Evolutionary conservation across 768 basidiomycete genomes (phyloP).

Genomic region (Dendrothele bispora): DNA sequence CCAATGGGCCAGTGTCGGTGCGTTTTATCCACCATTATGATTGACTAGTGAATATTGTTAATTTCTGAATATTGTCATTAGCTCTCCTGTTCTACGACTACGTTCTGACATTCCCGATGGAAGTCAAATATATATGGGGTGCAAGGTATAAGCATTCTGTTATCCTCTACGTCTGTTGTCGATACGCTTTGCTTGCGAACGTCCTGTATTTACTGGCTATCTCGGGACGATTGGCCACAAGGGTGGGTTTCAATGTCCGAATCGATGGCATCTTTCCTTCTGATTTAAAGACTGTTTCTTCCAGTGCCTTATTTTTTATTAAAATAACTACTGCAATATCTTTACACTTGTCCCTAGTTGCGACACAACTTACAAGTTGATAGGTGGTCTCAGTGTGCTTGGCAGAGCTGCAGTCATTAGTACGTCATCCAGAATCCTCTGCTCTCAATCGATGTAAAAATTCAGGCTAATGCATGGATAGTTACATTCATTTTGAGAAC

Average conservation of each 20-base stretch:
- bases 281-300: too few relatives aligned
- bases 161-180: conserved; percentile 32
- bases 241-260: conserved; percentile 5
- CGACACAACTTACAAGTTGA: conserved; percentile 24
- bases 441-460: too few relatives aligned
- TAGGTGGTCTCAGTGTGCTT: conserved; percentile 27
- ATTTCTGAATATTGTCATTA: not conserved
- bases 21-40: not conserved
- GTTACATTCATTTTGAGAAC: too few relatives aligned
- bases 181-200: conserved; percentile 34
- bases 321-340: not conserved
- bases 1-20: conserved; percentile 7
- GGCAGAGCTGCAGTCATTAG: conserved; percentile 28
- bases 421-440: too few relatives aligned
- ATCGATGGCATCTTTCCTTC: not conserved
- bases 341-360: conserved; percentile 16
- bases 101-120: conserved; percentile 27
- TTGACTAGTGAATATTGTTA: not conserved
- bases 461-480: too few relatives aligned
- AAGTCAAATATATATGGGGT: conserved; percentile 32
- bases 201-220: conserved; percentile 31
- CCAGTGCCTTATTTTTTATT: not conserved
- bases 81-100: conserved; percentile 34
- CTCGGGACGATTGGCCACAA: conserved; percentile 13
- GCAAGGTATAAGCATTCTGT: conserved; percentile 26